Percentiles rank a stretch among this genome's conserved stretches.
Evolutionary conservation across 305 asterid species (phyloP).

Genomic region (Fraxinus latifolia): DNA sequence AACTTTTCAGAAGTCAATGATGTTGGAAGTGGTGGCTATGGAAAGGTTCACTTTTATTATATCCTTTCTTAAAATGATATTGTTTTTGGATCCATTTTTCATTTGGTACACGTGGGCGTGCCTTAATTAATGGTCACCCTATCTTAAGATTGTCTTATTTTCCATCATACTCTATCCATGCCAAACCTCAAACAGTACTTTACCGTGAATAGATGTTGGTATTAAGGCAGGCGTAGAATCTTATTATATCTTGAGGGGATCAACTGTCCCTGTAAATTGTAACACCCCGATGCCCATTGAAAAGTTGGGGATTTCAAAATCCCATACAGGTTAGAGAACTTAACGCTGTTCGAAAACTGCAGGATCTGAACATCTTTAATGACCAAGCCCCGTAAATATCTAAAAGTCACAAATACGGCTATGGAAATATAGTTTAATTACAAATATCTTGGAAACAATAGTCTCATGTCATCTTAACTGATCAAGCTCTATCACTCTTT

Average conservation of each 20-base stretch:
- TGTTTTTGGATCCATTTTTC: not conserved
- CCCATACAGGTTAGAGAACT: not conserved
- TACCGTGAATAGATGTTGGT: not conserved
- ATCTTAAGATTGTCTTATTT: not conserved
- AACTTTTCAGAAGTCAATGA: constrained; percentile 65
- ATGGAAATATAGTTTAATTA: not conserved
- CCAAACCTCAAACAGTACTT: not conserved
- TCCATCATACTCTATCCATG: not conserved
- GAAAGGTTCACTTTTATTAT: constrained; percentile 51
- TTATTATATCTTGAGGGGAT: not conserved
- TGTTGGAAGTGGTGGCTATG: constrained; percentile 83
- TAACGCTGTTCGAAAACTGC: not conserved
- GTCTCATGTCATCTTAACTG: not conserved
- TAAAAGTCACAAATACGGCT: not conserved
- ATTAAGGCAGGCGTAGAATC: not conserved
- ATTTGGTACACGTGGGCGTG: not conserved
- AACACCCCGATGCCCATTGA: not conserved
- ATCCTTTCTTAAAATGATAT: not conserved
- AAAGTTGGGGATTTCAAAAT: not conserved
- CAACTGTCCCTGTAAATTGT: not conserved
- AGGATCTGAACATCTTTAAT: not conserved
- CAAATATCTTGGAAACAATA: not conserved
- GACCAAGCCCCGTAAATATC: not conserved
- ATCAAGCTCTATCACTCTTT: not conserved
- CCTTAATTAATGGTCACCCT: not conserved